phyloP scores from a whole-genome alignment of 495 filamentous ascomycete species.

The Penicillium ochrochloron region DNA sequence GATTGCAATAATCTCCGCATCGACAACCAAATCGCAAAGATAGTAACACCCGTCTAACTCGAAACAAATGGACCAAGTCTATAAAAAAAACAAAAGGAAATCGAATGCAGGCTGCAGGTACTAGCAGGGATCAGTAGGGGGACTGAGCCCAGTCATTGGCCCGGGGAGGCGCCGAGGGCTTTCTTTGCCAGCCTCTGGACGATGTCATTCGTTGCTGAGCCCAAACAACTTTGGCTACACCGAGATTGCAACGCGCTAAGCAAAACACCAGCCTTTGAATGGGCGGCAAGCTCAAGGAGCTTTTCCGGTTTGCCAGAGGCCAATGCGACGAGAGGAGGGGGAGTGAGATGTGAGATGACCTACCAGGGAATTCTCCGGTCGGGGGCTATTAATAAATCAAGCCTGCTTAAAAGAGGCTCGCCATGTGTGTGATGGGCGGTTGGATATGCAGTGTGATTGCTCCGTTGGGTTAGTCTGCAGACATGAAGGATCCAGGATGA shows the following conservation, averaged over 20 bases:
- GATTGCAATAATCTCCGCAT: slow-evolving; percentile 17
- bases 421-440: slow-evolving; percentile 28
- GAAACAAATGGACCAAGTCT: slow-evolving; percentile 28
- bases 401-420: slow-evolving; percentile 1
- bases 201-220: slow-evolving; percentile 23
- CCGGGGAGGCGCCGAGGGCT: slow-evolving; percentile 23
- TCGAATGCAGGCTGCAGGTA: slow-evolving; percentile 35
- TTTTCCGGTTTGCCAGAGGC: not conserved
- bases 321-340: slow-evolving; percentile 4
- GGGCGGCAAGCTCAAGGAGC: slow-evolving; percentile 22
- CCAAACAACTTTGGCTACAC: slow-evolving; percentile 29
- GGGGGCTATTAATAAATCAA: slow-evolving; percentile 32
- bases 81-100: slow-evolving; percentile 27
- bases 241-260: slow-evolving; percentile 34
- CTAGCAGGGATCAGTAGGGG: slow-evolving; percentile 31
- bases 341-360: not conserved
- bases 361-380: slow-evolving; percentile 24
- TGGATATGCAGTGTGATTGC: slow-evolving; percentile 33
- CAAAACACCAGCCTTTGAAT: slow-evolving; percentile 29
- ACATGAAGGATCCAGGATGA: slow-evolving; percentile 10
- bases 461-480: slow-evolving; percentile 39
- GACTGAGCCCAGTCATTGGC: slow-evolving; percentile 26
- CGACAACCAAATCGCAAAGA: slow-evolving; percentile 25
- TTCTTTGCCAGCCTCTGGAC: slow-evolving; percentile 24
- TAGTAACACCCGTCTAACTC: slow-evolving; percentile 34